Conservation (phyloP, 495 filamentous ascomycete species). For the Podospora didyma region DNA sequence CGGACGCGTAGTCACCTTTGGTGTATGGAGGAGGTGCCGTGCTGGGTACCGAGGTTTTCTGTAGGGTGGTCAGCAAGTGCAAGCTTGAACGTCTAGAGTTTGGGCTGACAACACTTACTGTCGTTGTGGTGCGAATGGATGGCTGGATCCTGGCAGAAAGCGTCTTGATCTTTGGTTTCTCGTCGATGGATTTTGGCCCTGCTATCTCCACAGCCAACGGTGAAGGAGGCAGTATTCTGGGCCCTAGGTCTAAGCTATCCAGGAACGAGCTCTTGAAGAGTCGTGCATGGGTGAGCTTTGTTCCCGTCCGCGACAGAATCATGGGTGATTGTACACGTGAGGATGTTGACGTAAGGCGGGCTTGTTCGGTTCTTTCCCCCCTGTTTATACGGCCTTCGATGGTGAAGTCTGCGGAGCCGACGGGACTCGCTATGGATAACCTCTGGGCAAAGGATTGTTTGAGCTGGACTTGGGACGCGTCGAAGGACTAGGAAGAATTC, state of each 20-base stretch:
- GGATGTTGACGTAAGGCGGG: not conserved
- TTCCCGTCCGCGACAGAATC: not conserved
- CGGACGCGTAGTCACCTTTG: not conserved
- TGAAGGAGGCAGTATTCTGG: not conserved
- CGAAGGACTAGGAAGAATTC: not conserved
- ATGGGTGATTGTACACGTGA: not conserved
- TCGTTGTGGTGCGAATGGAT: not conserved
- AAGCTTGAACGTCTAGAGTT: no score
- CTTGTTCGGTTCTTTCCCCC: not conserved
- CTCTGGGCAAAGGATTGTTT: not conserved
- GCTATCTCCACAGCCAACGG: not conserved
- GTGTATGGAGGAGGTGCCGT: not conserved
- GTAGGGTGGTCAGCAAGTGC: no score
- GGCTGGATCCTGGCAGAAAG: not conserved
- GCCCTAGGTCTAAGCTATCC: not conserved
- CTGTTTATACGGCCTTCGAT: not conserved
- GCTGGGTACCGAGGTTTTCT: not conserved
- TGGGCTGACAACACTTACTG: not conserved
- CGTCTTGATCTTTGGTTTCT: not conserved
- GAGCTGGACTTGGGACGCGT: not conserved
- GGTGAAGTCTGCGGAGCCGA: not conserved
- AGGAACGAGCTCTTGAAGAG: not conserved
- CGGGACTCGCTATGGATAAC: not conserved
- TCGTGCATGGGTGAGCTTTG: not conserved
- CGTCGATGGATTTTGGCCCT: no score